Evolutionary conservation across 768 basidiomycete species (phyloP), one percentile per base, ranked within the genome.

Genomic region (Trametes cubensis): DNA sequence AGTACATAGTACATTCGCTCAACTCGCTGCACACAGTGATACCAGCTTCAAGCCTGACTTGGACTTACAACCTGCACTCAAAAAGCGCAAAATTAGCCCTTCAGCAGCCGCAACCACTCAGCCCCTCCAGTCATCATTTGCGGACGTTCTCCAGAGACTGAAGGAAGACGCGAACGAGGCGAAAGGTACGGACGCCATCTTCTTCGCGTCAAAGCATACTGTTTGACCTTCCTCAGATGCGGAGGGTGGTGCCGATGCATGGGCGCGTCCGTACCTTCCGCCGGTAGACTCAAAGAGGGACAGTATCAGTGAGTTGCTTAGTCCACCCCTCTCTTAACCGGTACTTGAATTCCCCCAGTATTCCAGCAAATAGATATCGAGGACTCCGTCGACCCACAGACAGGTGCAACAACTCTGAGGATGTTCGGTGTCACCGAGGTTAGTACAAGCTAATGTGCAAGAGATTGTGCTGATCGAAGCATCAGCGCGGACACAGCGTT

Each of bases 281-380:
- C 70, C 71, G 17, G 71, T 95, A 6, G 77, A 92, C 65, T 79
- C 81, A 51, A 82, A 83, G 67, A 80, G 69, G 58, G 88, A 95
- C 69, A 75, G 80, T 5, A 87, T 97, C 60, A 76, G 94, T 93
- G 41, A 60, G 87, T 55, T 17, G 34, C 34, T 7, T 2, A 34
- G 34, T 34, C 15, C 42, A 28, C 30, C 13, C 34, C 39, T 20
- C 8, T 10, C 6, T 13, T 15, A 11, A 11, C 38, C 38, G 6
- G 41, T 18, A 42, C 40, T 26, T 6, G 34, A 13, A 55, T 50
- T 20, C n/a, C 11, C 38, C 11, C 61, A 95, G 94, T 90, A 18
- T 98, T 98, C 69, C 97, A 99, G 73, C 97, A 98, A 74, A 95
- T 96, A 61, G 97, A 98, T 65, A 81, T 98, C 8, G 94, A 96